phyloP scores from a whole-genome alignment of 1,139 yeast species.

The Geotrichum europaeum region DNA sequence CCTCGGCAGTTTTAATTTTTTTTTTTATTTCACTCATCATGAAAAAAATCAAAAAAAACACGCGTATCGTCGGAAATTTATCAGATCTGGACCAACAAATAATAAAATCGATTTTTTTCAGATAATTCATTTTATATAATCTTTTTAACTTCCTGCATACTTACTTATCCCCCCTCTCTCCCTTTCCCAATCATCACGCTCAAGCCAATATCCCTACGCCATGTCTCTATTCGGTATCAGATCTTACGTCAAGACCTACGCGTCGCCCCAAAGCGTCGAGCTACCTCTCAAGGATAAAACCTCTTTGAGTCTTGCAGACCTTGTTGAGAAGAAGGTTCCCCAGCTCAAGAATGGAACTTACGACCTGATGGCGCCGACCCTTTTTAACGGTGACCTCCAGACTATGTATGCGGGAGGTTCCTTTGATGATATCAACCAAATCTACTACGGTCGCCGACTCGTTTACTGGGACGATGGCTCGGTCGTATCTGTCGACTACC shows the following conservation, averaged over 20 bases:
- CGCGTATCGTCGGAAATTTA: neutral
- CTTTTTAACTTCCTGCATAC: neutral
- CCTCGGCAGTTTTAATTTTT: neutral
- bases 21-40: neutral
- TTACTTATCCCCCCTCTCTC: neutral
- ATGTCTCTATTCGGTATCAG: conserved; percentile 15
- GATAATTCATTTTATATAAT: neutral
- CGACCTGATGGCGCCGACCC: conserved; percentile 43
- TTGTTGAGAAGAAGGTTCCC: conserved; percentile 42
- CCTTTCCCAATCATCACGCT: neutral
- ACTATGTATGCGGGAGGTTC: conserved; percentile 60
- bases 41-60: neutral
- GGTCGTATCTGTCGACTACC: conserved; percentile 73
- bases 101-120: neutral
- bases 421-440: conserved; percentile 46
- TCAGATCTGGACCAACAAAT: neutral
- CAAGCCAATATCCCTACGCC: neutral
- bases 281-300: conserved; percentile 32
- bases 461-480: conserved; percentile 59
- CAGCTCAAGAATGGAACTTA: conserved; percentile 39
- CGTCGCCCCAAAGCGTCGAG: conserved; percentile 29
- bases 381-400: conserved; percentile 72
- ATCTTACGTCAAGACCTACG: conserved; percentile 13
- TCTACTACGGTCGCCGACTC: conserved; percentile 73
- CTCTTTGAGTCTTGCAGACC: conserved; percentile 36